Base-by-base conservation (phyloP, 768 basidiomycete species). In the Fomitopsis pulvina region DNA sequence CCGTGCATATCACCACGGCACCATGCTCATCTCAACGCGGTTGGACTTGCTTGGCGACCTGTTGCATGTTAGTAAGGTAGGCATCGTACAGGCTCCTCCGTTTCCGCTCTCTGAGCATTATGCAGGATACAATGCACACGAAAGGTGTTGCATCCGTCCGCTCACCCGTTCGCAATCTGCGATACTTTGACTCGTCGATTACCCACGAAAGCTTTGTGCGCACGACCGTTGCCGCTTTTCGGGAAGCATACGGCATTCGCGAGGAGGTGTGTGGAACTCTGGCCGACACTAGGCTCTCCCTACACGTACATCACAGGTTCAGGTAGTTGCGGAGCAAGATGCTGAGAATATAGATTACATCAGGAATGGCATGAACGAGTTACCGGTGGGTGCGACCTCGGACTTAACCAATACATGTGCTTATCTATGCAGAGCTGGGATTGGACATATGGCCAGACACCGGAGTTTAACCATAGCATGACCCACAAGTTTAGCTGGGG, bases 1-100 rank as follows among this genome's bases (percentile, higher is more conserved):
- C 46, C 76, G 96, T 25, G 92, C 93, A 6, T 98, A 97, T 68
- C 95, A 98, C 59, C 96, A 99, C 58, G 96, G 96, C 0, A 99
- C 96, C 14, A 99, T 99, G 96, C 79, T 99, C 24, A 87, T 98
- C 20, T 85, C 89, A 7, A 92, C 92, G 2, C 69, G 75, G 41
- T 75, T 97, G 25, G 71, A 77, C 28, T 74, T 78, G 5, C 70
- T 99, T 7, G 86, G 89, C 0, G 79, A 86, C 53, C 67, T 92
- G 9, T 71, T 98, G 43, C 79, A 72, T 11, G 72, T 76, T 0
- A 69, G 77, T 47, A 86, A 87, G 70, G 90, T 87, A 52, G 47
- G 72, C 54, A 51, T 32, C 9, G n/a, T 11, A 3, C 21, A 30
- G 5, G 21, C 34, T 39, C 24, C 20, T 9, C 12, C 12, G 41